Evolutionary conservation across 352 stramenopile genomes (phyloP), one percentile per base, ranked within the genome.

Genomic region (Pythium brassicae): DNA sequence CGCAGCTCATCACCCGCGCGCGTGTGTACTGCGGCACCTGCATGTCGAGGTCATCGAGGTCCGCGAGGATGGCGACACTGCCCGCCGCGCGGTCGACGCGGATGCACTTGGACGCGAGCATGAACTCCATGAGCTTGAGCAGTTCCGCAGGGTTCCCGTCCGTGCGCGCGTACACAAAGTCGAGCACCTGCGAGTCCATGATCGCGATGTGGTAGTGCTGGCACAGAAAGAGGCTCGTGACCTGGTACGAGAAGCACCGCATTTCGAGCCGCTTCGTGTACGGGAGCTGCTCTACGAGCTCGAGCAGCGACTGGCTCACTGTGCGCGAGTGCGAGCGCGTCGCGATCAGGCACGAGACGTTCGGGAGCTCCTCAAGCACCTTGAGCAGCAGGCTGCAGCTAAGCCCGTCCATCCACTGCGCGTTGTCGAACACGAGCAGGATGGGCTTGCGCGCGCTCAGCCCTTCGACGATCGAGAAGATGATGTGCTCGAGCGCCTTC

Each of bases 131-230:
- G 3, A 92, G 66, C 37, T 83, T 86, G 53, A 89, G 75, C 1
- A 87, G 62, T 27, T 83, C 78, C 11, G 72, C 68, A 1, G 81
- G 81, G 49, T 92, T 92, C 19, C 81, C 78, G 25, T 87, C 71
- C 0, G 81, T 86, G 1, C 78, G 73, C 1, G 76, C 59, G 32
- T 84, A 88, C 15, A 86, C 81, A 60, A 88, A 92, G 45, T 84
- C 68, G 1, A 92, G 77, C 23, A 92, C 51, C 61, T 92, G 71
- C 5, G 81, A 83, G 53, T 92, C 78, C 81, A 92, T 89, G 44
- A 92, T 89, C 0, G 78, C 78, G 44, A 92, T 92, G 54, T 87
- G 76, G 54, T 85, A 92, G 17, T 80, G 64, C 61, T 92, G 78
- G 27, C 78, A 88, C 15, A 92, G 59, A 26, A 92, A 92, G 10